These are phyloP conservation scores for Suillus sp. DNA, from an alignment of 768 basidiomycete genomes.

Conservation along the genomic window DNA sequence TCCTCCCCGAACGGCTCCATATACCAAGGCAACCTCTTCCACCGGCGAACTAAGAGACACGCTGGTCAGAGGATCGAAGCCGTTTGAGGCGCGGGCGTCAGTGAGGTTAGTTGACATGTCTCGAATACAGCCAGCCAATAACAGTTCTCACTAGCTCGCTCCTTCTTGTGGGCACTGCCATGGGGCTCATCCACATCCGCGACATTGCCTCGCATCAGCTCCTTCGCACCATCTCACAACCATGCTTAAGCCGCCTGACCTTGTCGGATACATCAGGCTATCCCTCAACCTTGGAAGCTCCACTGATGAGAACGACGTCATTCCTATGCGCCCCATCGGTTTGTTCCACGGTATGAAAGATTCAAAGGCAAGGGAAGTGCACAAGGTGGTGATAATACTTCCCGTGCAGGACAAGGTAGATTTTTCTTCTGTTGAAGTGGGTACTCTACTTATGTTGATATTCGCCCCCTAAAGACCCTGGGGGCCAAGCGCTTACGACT, in stretches of 20 bases:
- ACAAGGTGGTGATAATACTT: slow-evolving; percentile 69
- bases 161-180: slow-evolving; percentile 78
- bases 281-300: slow-evolving; percentile 39
- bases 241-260: slow-evolving; percentile 83
- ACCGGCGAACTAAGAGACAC: slow-evolving; percentile 56
- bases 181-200: slow-evolving; percentile 77
- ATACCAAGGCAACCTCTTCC: slow-evolving; percentile 80
- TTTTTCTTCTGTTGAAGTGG: neutral
- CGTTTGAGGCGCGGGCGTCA: slow-evolving; percentile 71
- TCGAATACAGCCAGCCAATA: slow-evolving; percentile 42
- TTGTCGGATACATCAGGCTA: slow-evolving; percentile 78
- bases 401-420: slow-evolving; percentile 48
- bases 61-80: slow-evolving; percentile 62
- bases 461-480: slow-evolving; percentile 10
- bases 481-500: slow-evolving; percentile 34
- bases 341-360: slow-evolving; percentile 79
- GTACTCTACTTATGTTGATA: slow-evolving; percentile 6
- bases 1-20: slow-evolving; percentile 75
- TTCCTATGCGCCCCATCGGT: slow-evolving; percentile 65
- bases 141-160: slow-evolving; percentile 68
- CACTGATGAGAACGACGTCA: slow-evolving; percentile 50
- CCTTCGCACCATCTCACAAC: no score
- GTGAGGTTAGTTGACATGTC: slow-evolving; percentile 30
- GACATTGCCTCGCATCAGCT: slow-evolving; percentile 91
- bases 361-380: slow-evolving; percentile 62